phyloP scores from a whole-genome alignment of 208 protist species.

The Trypanosoma cruzi region DNA sequence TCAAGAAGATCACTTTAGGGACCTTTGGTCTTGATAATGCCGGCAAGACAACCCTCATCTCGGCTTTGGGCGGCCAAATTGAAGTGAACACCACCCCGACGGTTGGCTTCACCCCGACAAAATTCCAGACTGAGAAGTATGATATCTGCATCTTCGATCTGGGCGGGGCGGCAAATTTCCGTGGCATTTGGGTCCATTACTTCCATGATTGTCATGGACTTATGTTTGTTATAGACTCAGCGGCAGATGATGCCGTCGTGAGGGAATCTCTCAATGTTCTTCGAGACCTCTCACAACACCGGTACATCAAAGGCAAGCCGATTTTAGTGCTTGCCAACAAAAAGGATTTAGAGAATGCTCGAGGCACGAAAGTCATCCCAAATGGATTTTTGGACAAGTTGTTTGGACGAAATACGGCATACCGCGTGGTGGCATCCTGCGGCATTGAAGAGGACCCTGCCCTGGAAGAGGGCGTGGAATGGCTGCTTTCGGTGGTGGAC shows the following conservation, averaged over 20 bases:
- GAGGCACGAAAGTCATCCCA: conserved; percentile 79
- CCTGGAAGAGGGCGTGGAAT: conserved; percentile 84
- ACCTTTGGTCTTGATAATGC: conserved; percentile 91
- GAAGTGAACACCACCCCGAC: conserved; percentile 92
- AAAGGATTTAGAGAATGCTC: conserved; percentile 95
- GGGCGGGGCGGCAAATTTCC: conserved; percentile 87
- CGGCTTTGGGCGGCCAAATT: conserved; percentile 96
- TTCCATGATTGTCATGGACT: conserved; percentile 92
- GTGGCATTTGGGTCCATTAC: conserved; percentile 93
- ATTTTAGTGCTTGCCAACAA: conserved; percentile 99
- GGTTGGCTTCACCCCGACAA: conserved; percentile 84
- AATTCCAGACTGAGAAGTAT: conserved; percentile 85
- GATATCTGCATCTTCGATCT: conserved; percentile 93
- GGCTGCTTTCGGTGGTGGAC: conserved; percentile 75
- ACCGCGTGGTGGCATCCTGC: conserved; percentile 75
- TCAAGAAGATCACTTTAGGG: conserved; percentile 77
- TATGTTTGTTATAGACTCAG: conserved; percentile 88
- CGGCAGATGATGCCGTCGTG: conserved; percentile 61
- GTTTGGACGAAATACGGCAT: conserved; percentile 40
- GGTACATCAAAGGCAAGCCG: conserved; percentile 96
- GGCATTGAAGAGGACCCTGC: conserved; percentile 75
- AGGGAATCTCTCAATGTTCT: conserved; percentile 71
- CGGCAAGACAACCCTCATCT: conserved; percentile 99
- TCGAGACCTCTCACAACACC: conserved; percentile 85
- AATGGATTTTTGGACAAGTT: conserved; percentile 64